Base-by-base conservation (phyloP, 306 rosid species). In the Myrica gale region DNA sequence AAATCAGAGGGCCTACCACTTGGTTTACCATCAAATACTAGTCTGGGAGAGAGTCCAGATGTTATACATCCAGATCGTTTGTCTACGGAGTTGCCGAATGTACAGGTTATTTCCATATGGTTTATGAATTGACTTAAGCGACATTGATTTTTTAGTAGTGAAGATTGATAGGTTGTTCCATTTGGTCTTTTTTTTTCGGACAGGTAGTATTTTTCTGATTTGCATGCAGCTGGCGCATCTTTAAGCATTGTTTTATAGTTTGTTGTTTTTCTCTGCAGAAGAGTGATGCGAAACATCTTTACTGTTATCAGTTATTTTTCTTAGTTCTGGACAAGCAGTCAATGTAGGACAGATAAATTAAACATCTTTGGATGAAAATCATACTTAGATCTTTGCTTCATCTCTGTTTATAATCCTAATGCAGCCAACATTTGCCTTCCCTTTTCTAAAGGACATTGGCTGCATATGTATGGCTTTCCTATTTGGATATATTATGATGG, bases 1-100 rank as follows among this genome's bases (percentile, higher is more conserved):
- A 88, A 87, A 74, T 80, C 85, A 23, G 96, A 86, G 72, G 75
- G 82, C 75, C 85, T 81, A 75, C 84, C 88, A 44, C 76, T 79
- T 74, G 83, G 80, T 66, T 68, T 80, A 76, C 85, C 84, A 57
- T 74, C 90, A 79, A 83, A 85, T 82, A 76, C 91, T 72, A 76
- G 79, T 68, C 82, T 78, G 43, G 86, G 78, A 54, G 83, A 73
- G 76, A 69, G 83, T 83, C 77, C 79, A 6, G 78, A 75, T 60
- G 67, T 52, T 65, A 68, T 72, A 53, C 81, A 69, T 21, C 71
- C 83, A 23, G 81, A 78, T 56, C 79, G 71, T 83, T 82, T 88
- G 86, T 77, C 76, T 5, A 75, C 86, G 7, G 87, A 82, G 82
- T 80, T 85, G 78, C 84, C 85, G 68, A 88, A 87, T 77, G 67